Evolutionary conservation across 768 basidiomycete genomes (phyloP), one percentile per base, ranked within the genome.

Genomic region (Hemileccinum rubropunctum): DNA sequence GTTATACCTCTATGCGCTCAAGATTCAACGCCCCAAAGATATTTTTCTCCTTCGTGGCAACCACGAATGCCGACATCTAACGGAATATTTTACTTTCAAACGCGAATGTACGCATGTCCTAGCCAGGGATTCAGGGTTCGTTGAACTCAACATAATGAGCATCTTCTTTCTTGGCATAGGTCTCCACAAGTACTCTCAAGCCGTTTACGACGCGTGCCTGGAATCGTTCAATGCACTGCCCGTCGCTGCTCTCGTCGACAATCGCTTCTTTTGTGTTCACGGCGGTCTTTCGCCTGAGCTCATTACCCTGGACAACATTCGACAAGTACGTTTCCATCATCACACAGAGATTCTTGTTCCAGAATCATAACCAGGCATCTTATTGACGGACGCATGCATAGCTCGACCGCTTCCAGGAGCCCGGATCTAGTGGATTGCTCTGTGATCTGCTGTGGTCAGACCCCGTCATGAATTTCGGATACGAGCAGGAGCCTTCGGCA

Each of bases 401-500:
- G 91, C 74, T 99, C 58, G 79, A 99, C 66, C 86, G 97, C 14
- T 95, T 95, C 71, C 77, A 86, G 65, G 97, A 99, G 66, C 95
- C 97, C 3, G 93, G 91, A 1, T 93, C 91, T 2, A 80, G 83
- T 50, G 97, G 97, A 2, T 73, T 97, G 48, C 77, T 98, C 57
- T 98, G 95, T 62, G 97, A 99, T 63, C 73, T 99, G 28, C 78
- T 99, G 6, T 99, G 97, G 97, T 83, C 95, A 0, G 97, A 98
- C 66, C 97, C 97, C 6, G 80, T 95, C 26, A 79, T 81, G 17
- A 88, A 88, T 58, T 99, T 91, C 62, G 95, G 93, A 13, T 80
- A 87, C 60, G 93, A 97, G 65, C 75, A 81, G 6, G 77, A 86
- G 48, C 71, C 73, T 17, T 66, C 73, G 39, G 54, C 66, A 52